A percentile compares a stretch with the other conserved stretches of the same genome.
phyloP scores from a whole-genome alignment of 495 filamentous ascomycete genomes.

The Neurospora sp. region DNA sequence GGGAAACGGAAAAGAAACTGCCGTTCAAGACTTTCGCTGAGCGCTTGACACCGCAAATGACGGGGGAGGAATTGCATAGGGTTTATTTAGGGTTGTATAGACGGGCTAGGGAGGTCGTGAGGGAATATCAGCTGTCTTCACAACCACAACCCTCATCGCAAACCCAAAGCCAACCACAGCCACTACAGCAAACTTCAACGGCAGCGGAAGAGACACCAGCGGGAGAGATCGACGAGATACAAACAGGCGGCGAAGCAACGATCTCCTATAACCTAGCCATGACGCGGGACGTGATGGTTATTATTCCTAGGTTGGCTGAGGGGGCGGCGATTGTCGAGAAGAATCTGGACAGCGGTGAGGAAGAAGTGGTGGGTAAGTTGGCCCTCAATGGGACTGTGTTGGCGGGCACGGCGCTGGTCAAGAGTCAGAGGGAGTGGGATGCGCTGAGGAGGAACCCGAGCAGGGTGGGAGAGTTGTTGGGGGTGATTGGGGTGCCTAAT shows the following conservation, averaged over 20 bases:
- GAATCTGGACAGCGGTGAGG: background rate
- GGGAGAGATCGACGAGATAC: background rate
- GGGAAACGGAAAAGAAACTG: constrained; percentile 20
- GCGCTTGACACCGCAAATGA: constrained; percentile 9
- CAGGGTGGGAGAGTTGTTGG: constrained; percentile 44
- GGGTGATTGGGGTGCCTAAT: constrained; percentile 48
- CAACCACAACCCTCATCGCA: background rate
- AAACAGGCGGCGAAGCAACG: constrained; percentile 34
- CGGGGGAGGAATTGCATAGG: constrained; percentile 15
- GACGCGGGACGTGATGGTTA: constrained; percentile 56
- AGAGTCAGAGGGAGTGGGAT: constrained; percentile 62
- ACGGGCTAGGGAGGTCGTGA: constrained; percentile 27
- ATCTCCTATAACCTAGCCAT: constrained; percentile 78
- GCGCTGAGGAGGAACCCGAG: constrained; percentile 40
- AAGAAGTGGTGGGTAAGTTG: constrained; percentile 41
- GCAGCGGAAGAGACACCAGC: background rate
- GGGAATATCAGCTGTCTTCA: background rate
- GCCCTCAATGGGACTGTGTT: constrained; percentile 70
- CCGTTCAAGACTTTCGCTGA: constrained; percentile 17
- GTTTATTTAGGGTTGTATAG: constrained; percentile 43
- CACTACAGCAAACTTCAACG: background rate
- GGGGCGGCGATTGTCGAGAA: constrained; percentile 21
- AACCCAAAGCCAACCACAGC: background rate
- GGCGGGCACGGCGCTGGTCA: constrained; percentile 75
- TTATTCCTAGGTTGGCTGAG: constrained; percentile 52